Evolutionary conservation across 306 rosid genomes (phyloP).

Genomic region (Albizia julibrissin): DNA sequence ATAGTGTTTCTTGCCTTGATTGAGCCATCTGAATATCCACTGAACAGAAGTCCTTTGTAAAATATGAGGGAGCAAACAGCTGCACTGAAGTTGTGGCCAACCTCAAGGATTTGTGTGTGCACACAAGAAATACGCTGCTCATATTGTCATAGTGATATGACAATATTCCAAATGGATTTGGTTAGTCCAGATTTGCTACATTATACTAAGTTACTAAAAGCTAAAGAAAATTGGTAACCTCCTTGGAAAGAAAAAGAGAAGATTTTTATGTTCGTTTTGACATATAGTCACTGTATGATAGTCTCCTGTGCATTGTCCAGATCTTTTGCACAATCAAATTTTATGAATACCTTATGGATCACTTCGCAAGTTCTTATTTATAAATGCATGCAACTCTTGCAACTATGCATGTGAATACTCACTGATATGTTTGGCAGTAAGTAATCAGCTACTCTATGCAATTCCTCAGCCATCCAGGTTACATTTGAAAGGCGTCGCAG

Average conservation of each 20-base stretch:
- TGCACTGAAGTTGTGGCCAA: conserved; percentile 49
- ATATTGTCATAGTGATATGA: conserved; percentile 45
- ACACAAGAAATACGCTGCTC: conserved; percentile 88
- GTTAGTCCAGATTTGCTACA: conserved; percentile 28
- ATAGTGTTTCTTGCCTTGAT: conserved; percentile 56
- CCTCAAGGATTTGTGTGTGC: conserved; percentile 81
- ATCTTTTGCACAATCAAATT: not conserved
- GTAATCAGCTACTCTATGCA: conserved; percentile 71
- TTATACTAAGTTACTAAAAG: conserved; percentile 1
- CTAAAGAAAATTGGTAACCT: conserved; percentile 9
- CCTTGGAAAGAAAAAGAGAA: not conserved
- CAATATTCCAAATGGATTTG: conserved; percentile 30
- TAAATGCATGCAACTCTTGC: conserved; percentile 20
- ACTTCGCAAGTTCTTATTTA: not conserved
- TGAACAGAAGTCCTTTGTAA: conserved; percentile 70
- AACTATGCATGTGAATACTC: conserved; percentile 41
- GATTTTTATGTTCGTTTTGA: not conserved
- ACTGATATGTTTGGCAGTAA: conserved; percentile 69
- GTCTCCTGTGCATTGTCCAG: not conserved
- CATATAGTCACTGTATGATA: not conserved
- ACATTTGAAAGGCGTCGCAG: conserved; percentile 71
- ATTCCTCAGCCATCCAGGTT: conserved; percentile 84
- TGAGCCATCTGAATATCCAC: conserved; percentile 84
- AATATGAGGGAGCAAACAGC: conserved; percentile 76
- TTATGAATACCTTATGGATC: conserved; percentile 2